Conservation (phyloP, 768 basidiomycete genomes). For the Dacryopinax primogenitus region DNA sequence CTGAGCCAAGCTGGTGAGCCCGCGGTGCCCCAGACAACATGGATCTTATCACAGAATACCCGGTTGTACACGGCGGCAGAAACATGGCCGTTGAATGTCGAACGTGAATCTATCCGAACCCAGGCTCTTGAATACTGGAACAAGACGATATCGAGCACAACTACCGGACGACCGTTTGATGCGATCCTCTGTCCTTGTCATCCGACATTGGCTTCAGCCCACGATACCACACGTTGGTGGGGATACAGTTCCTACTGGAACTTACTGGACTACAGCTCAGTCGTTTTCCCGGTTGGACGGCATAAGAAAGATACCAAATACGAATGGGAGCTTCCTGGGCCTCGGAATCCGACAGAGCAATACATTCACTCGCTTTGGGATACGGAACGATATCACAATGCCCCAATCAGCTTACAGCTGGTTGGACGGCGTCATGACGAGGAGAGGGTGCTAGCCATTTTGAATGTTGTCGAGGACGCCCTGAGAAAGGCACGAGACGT, state of each 20-base stretch:
- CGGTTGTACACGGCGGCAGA: slow-evolving; percentile 32
- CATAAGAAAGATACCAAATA: slow-evolving; percentile 19
- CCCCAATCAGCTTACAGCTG: slow-evolving; percentile 38
- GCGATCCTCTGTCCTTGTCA: slow-evolving; percentile 37
- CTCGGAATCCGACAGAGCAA: slow-evolving; percentile 31
- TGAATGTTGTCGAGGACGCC: slow-evolving; percentile 32
- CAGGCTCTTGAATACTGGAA: slow-evolving; percentile 37
- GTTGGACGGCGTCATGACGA: slow-evolving; percentile 41
- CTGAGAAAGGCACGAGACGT: slow-evolving; percentile 7
- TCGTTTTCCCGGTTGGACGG: slow-evolving; percentile 36
- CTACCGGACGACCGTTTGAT: slow-evolving; percentile 37
- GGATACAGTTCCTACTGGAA: slow-evolving; percentile 44
- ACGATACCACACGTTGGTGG: slow-evolving; percentile 39
- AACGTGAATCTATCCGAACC: slow-evolving; percentile 34
- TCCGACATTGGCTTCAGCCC: slow-evolving; percentile 38
- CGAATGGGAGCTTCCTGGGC: slow-evolving; percentile 7
- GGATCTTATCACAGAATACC: slow-evolving; percentile 32
- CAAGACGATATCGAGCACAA: slow-evolving; percentile 27
- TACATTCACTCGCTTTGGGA: slow-evolving; percentile 33
- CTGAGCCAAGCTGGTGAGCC: slow-evolving; percentile 27
- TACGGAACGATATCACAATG: slow-evolving; percentile 33
- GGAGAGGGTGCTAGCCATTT: slow-evolving; percentile 36
- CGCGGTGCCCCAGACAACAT: slow-evolving; percentile 33
- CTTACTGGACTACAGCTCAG: slow-evolving; percentile 37
- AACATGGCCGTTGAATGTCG: slow-evolving; percentile 35